A percentile compares a stretch with the other conserved stretches of the same genome.
phyloP scores from a whole-genome alignment of 768 basidiomycete species.

The Xerocomellus intermedius region DNA sequence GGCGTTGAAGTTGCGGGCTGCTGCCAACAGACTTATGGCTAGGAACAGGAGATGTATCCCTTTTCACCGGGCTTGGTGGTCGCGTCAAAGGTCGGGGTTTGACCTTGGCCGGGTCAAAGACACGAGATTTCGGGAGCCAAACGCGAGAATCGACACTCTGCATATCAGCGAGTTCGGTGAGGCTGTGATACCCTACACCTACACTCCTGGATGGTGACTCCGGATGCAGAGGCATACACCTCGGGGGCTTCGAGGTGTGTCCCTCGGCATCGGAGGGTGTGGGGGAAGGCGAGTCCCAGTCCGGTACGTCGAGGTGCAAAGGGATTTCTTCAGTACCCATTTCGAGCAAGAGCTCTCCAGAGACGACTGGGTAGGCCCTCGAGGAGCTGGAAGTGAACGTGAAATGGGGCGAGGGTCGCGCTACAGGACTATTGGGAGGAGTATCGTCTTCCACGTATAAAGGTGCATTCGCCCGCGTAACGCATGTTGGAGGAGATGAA shows the following conservation, averaged over 20 bases:
- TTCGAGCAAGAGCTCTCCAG: neutral
- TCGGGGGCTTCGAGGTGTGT: constrained; percentile 2
- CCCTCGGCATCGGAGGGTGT: constrained; percentile 11
- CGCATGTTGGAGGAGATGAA: constrained; percentile 27
- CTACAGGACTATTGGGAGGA: constrained; percentile 5
- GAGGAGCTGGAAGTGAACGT: constrained; percentile 19
- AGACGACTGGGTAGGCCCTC: constrained; percentile 12
- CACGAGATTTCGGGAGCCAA: constrained; percentile 25
- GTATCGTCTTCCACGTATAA: constrained; percentile 17
- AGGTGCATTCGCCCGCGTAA: constrained; percentile 20
- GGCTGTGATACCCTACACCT: constrained; percentile 22
- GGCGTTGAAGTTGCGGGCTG: neutral
- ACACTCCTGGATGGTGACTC: constrained; percentile 1
- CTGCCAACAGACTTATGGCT: neutral
- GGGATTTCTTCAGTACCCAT: neutral
- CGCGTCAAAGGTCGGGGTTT: constrained; percentile 23
- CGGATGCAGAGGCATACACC: constrained; percentile 8
- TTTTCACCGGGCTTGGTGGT: constrained; percentile 24
- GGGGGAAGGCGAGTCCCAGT: constrained; percentile 1
- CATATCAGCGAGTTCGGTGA: constrained; percentile 16
- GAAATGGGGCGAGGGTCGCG: constrained; percentile 14
- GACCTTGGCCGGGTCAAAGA: constrained; percentile 28
- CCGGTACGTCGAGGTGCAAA: constrained; percentile 5
- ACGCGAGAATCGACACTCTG: constrained; percentile 24
- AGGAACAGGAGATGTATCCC: neutral